Evolutionary conservation across 75 land plant genomes (phyloP), one percentile per base, ranked within the genome.

Genomic region (Isoetes taiwanensis): DNA sequence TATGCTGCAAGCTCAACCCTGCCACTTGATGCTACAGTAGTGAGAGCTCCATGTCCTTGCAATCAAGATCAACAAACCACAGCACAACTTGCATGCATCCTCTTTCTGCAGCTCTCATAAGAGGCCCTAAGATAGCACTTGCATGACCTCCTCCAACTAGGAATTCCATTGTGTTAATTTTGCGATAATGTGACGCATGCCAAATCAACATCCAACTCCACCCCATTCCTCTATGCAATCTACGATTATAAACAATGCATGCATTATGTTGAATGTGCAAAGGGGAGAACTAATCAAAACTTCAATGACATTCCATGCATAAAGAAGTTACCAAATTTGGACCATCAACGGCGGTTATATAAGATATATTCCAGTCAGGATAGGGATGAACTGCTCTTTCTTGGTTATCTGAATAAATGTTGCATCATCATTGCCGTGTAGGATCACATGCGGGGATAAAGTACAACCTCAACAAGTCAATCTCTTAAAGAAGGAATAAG

Each of bases 31-130:
- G 50, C 50, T 5, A 23, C 50, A 8, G 50, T 23, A 5, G 50
- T 46, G 6, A 46, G 19, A 46, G 50, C 50, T 46, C 50, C 50
- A 46, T 46, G 19, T 46, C 50, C 23, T 46, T 46, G 19, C 50
- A 46, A 4, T 23, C 50, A n/a, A 19, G 50, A 8, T 5, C n/a
- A 8, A 46, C 50, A n/a, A 46, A 46, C 50, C 50, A 46, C 23
- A 19, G 12, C 5, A 46, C 50, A 6, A 46, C 50, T n/a, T 46
- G 12, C 4, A 46, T 16, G 19, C 12, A 46, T 6, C 50, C 50
- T 46, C 50, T 16, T n/a, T 46, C 50, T n/a, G 50, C 50, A n/a
- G 50, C 50, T 46, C 50, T 16, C 50, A 46, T 46, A 6, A 46
- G 25, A 23, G 50, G 50, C 8, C 50, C 50, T 5, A 46, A 23